Conservation (phyloP, 139 green algal species). For the Chlamydomonas schloesseri region DNA sequence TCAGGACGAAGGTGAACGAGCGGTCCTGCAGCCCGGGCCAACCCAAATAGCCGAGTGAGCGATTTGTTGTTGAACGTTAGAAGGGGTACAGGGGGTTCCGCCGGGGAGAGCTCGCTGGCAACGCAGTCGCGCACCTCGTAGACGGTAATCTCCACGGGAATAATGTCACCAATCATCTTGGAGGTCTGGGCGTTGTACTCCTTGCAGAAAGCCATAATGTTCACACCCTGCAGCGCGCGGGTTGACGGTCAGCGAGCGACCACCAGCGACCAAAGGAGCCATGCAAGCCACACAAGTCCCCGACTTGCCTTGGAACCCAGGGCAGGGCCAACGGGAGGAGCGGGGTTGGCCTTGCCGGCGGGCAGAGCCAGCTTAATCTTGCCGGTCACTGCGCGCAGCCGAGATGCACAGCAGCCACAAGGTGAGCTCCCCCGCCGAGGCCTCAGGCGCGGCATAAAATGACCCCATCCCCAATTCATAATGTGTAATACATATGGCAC, state of each 20-base stretch:
- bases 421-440: background rate
- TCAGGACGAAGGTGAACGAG: slow-evolving; percentile 98
- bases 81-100: no score
- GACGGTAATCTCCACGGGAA: slow-evolving; percentile 99
- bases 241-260: no score
- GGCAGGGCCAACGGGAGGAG: slow-evolving; percentile 96
- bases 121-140: slow-evolving; percentile 83
- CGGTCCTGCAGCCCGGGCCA: slow-evolving; percentile 82
- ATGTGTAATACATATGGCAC: background rate
- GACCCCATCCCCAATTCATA: no score
- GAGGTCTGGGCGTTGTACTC: slow-evolving; percentile 98
- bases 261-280: background rate
- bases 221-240: slow-evolving; percentile 88
- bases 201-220: slow-evolving; percentile 99
- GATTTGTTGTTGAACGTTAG: background rate
- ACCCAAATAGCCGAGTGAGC: background rate
- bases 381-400: slow-evolving; percentile 79
- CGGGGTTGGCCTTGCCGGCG: slow-evolving; percentile 98
- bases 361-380: slow-evolving; percentile 98
- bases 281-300: background rate
- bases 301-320: slow-evolving; percentile 88
- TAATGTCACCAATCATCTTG: slow-evolving; percentile 96
- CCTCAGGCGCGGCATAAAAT: no score
- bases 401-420: background rate
- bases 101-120: background rate